phyloP scores from a whole-genome alignment of 192 early-diverging fungal genomes.

The Backusella australiensis region DNA sequence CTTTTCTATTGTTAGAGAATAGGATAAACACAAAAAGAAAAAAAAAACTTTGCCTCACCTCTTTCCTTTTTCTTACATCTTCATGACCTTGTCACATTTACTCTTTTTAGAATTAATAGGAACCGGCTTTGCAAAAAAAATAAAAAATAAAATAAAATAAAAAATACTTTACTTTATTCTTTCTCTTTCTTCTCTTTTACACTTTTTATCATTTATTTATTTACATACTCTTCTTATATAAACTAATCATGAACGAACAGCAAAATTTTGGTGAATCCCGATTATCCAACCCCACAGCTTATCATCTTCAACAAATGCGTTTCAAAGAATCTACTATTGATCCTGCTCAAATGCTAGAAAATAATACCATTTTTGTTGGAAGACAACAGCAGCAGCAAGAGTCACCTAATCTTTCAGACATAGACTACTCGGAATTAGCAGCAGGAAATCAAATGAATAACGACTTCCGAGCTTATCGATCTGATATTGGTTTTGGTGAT shows the following conservation, averaged over 20 bases:
- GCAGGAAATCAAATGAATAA: background rate
- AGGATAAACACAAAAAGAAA: slow-evolving; percentile 2
- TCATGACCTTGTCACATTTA: slow-evolving; percentile 7
- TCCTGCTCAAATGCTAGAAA: slow-evolving; percentile 17
- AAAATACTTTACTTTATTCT: background rate
- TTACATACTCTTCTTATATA: background rate
- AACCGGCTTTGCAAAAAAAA: background rate
- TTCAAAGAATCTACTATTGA: slow-evolving; percentile 16
- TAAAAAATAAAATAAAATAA: background rate
- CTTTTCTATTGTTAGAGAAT: background rate
- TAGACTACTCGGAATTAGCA: slow-evolving; percentile 27
- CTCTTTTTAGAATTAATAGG: slow-evolving; percentile 4
- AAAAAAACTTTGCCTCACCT: slow-evolving; percentile 4
- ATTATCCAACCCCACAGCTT: slow-evolving; percentile 22
- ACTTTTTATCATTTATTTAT: slow-evolving; percentile 3
- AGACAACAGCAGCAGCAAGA: slow-evolving; percentile 19
- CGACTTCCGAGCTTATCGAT: slow-evolving; percentile 3
- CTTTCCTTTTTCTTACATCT: slow-evolving; percentile 1
- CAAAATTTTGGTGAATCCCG: slow-evolving; percentile 5
- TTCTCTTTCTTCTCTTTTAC: background rate
- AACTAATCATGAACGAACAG: slow-evolving; percentile 2
- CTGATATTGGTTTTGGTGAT: background rate
- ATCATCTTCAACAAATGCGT: slow-evolving; percentile 30
- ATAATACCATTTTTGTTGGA: background rate
- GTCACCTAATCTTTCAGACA: slow-evolving; percentile 27